A percentile compares a stretch with the other conserved stretches of the same genome.
Conservation (phyloP, 352 stramenopile genomes). For the Globisporangium paddicum region DNA sequence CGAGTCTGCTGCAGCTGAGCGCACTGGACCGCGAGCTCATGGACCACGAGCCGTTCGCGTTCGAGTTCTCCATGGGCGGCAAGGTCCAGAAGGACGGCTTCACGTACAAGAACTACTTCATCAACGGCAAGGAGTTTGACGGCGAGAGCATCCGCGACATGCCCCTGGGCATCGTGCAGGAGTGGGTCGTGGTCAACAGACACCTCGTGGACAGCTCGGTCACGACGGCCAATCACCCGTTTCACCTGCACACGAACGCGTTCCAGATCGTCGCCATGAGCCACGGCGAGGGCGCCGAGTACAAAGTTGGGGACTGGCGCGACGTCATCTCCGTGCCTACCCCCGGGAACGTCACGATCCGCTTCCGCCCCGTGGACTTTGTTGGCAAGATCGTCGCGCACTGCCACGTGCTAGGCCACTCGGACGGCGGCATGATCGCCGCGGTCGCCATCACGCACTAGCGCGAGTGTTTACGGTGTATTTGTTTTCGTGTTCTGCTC, state of each 20-base stretch:
- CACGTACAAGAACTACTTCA: slow-evolving; percentile 68
- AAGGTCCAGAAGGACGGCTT: slow-evolving; percentile 49
- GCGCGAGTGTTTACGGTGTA: too few relatives aligned
- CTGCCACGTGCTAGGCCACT: slow-evolving; percentile 80
- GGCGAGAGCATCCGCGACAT: slow-evolving; percentile 44
- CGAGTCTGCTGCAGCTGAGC: slow-evolving; percentile 35
- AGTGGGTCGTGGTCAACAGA: slow-evolving; percentile 72
- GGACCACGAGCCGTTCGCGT: slow-evolving; percentile 34
- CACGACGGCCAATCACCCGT: slow-evolving; percentile 72
- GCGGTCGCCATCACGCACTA: slow-evolving; percentile 41
- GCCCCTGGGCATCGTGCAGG: slow-evolving; percentile 47
- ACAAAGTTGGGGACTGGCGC: slow-evolving; percentile 72
- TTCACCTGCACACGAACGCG: slow-evolving; percentile 82
- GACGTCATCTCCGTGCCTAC: slow-evolving; percentile 76
- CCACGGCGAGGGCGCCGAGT: slow-evolving; percentile 63
- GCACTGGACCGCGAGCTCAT: slow-evolving; percentile 25
- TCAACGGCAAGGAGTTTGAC: slow-evolving; percentile 62
- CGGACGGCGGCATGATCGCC: slow-evolving; percentile 76
- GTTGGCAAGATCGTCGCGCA: slow-evolving; percentile 58
- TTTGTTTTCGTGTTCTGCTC: background rate
- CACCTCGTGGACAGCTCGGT: slow-evolving; percentile 33
- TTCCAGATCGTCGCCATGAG: slow-evolving; percentile 79
- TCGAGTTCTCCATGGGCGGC: slow-evolving; percentile 54
- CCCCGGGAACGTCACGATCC: slow-evolving; percentile 76
- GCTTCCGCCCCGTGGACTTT: slow-evolving; percentile 67